Base-by-base conservation (phyloP, 2,329 filamentous ascomycete species). In the Dactylellina drechsleri region DNA sequence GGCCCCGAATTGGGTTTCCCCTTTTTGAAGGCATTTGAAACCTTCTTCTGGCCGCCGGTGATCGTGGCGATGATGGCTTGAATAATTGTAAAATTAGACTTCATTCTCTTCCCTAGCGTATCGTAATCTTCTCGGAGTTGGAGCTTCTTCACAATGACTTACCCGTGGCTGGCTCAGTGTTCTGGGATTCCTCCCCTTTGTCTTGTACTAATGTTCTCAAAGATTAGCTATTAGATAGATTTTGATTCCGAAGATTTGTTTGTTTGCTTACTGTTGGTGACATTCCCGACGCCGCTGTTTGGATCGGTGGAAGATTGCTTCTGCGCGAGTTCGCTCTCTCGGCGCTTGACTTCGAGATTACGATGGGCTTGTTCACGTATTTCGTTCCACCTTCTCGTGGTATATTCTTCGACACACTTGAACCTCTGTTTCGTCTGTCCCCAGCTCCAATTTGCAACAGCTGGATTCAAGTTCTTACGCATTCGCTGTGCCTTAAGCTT, bases 401-500 rank as follows among this genome's bases (percentile, higher is more conserved):
- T 13, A 26, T 31, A 18, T 15, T 49, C n/a, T 6, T 13, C 20
- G 16, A 61, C 16, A 26, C 16, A 57, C 8, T 61, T 54, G 66
- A 70, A 62, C 8, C 31, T 60, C 7, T 15, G 20, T 40, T 62
- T 70, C 40, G 61, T 41, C 13, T 36, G 23, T 1, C 50, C 50
- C 66, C 66, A 70, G 6, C 61, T 41, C 18, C 45, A 41, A 8
- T 56, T 20, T 2, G 26, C 16, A 10, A 56, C 2, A 7, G 56
- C 66, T 8, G 23, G 23, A 18, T 60, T 70, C 16, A 45, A 13
- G 12, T 31, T 20, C 15, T 52, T 57, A 16, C 49, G 53, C 2
- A 70, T n/a, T 10, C 66, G 52, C 41, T 70, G 61, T 2, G 57
- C 41, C 10, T 60, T 58, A 13, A 70, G 18, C n/a, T 41, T 5